These are phyloP conservation scores for Neotropicomus parvogracilis DNA, from an alignment of 1,284 basidiomycete genomes.

Conservation along the genomic window DNA sequence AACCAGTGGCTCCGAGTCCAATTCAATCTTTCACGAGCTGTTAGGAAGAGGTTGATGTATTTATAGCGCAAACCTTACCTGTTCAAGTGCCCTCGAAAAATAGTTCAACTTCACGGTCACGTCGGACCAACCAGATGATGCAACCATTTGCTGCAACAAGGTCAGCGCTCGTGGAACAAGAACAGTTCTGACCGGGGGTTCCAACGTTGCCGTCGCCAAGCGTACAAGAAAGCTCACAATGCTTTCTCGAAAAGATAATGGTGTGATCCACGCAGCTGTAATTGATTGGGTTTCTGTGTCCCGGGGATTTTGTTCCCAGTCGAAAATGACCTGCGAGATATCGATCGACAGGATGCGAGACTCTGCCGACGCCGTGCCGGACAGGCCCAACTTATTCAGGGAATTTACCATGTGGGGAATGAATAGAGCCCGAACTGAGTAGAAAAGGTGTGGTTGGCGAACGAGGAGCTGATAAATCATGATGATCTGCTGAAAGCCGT, in stretches of 20 bases:
- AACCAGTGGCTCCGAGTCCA: constrained; percentile 63
- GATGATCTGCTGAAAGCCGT: constrained; percentile 76
- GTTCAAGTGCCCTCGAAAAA: constrained; percentile 80
- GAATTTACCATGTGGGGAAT: constrained; percentile 95
- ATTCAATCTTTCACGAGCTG: constrained; percentile 57
- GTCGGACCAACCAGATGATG: constrained; percentile 86
- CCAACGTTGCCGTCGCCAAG: constrained; percentile 72
- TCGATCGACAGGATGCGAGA: constrained; percentile 82
- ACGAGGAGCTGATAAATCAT: constrained; percentile 92
- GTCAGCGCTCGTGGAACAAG: constrained; percentile 76
- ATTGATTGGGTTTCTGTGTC: constrained; percentile 30
- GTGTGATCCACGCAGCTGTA: constrained; percentile 61
- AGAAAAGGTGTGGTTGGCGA: constrained; percentile 91
- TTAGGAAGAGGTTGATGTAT: constrained; percentile 11
- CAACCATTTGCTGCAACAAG: constrained; percentile 80
- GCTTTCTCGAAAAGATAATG: constrained; percentile 79
- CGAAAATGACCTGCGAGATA: constrained; percentile 81
- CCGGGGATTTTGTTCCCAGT: constrained; percentile 77
- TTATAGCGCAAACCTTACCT: constrained; percentile 46
- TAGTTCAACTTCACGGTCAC: constrained; percentile 90
- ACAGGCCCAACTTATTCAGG: constrained; percentile 83
- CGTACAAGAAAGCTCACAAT: constrained; percentile 94
- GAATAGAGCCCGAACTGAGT: constrained; percentile 89
- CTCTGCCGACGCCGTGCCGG: constrained; percentile 72
- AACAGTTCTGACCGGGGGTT: constrained; percentile 59